Percentiles rank a stretch among this genome's conserved stretches.
Evolutionary conservation across 345 rosid species (phyloP).

Genomic region (Rhizophora apiculata): DNA sequence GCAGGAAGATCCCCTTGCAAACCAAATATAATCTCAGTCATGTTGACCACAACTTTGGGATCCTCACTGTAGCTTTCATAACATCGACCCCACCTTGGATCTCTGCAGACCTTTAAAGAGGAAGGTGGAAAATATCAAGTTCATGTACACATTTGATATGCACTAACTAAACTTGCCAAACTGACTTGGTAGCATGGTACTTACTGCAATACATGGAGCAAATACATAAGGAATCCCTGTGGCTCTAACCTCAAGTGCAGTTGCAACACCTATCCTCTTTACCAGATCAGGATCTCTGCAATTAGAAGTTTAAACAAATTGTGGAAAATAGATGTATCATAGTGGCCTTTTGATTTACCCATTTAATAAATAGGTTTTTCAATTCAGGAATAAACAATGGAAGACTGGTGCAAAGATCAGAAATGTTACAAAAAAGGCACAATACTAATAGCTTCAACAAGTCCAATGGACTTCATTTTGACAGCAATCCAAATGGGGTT

Average conservation of each 20-base stretch:
- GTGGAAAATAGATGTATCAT: not conserved
- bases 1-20: constrained; percentile 28
- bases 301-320: not conserved
- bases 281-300: constrained; percentile 28
- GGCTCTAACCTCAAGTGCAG: constrained; percentile 32
- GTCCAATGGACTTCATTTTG: too few relatives aligned
- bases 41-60: constrained; percentile 22
- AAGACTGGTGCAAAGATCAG: not conserved
- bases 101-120: constrained; percentile 26
- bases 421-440: not conserved
- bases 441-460: not conserved
- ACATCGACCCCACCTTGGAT: constrained; percentile 37
- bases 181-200: not conserved
- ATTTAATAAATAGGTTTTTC: not conserved
- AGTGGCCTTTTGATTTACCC: not conserved
- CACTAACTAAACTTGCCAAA: not conserved
- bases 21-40: constrained; percentile 30
- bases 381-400: not conserved
- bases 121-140: not conserved
- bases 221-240: constrained; percentile 33
- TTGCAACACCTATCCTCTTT: constrained; percentile 27
- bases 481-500: not conserved
- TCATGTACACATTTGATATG: not conserved
- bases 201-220: constrained; percentile 30
- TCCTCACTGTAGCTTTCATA: constrained; percentile 36